These are phyloP conservation scores for Nakazawaea pomicola DNA, from an alignment of 805 yeast species.

Conservation along the genomic window DNA sequence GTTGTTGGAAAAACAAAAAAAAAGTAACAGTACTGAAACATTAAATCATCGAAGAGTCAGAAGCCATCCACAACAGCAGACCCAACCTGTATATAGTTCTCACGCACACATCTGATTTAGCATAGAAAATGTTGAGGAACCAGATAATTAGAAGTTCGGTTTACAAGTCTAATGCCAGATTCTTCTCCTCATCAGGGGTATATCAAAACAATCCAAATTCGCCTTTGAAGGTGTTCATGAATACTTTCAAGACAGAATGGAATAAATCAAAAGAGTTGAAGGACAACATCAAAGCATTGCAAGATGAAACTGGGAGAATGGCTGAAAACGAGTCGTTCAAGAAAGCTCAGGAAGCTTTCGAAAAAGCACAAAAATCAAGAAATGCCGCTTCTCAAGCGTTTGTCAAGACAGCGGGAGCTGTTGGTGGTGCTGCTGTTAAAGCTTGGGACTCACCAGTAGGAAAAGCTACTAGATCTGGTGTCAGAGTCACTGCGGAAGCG, in stretches of 20 bases:
- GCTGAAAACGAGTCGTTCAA: conserved; percentile 93
- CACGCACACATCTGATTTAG: neutral
- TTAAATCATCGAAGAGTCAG: neutral
- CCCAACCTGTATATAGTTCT: conserved; percentile 5
- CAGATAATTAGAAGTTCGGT: conserved; percentile 3
- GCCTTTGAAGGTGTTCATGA: conserved; percentile 89
- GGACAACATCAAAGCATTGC: conserved; percentile 88
- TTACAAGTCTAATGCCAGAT: neutral
- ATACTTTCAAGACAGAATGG: conserved; percentile 89
- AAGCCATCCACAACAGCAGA: too few relatives aligned
- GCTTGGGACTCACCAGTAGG: conserved; percentile 98
- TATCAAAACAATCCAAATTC: conserved; percentile 40
- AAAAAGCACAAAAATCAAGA: conserved; percentile 68
- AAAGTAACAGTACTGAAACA: neutral
- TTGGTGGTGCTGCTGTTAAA: conserved; percentile 81
- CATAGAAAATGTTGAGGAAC: conserved; percentile 8
- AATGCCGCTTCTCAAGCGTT: conserved; percentile 65
- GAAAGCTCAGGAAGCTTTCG: conserved; percentile 88
- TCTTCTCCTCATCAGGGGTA: neutral
- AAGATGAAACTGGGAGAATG: conserved; percentile 91
- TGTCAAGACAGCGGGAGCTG: conserved; percentile 87
- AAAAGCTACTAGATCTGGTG: conserved; percentile 80
- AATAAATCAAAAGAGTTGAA: conserved; percentile 85
- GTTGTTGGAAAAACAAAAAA: neutral
- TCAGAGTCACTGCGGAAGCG: conserved; percentile 74